Percentiles rank a stretch among this genome's conserved stretches.
phyloP scores from a whole-genome alignment of 179 eudicot genomes.

The Spergularia azorica region DNA sequence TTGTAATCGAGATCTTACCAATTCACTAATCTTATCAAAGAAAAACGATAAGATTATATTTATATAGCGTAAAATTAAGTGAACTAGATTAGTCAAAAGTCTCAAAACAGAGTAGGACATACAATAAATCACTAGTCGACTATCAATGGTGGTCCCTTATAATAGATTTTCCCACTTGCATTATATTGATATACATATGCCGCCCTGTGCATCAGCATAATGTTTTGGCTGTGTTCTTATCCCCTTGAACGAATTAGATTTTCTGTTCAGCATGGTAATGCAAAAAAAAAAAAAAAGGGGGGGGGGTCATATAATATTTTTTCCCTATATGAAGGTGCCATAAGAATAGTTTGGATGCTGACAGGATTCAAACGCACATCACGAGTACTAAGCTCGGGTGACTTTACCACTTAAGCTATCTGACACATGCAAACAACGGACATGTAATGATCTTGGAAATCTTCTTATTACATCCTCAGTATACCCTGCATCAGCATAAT shows the following conservation, averaged over 20 bases:
- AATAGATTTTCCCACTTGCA: background rate
- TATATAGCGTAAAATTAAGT: too few species aligned
- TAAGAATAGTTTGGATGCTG: too few species aligned
- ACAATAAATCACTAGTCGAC: too few species aligned
- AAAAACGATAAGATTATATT: too few species aligned
- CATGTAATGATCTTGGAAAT: background rate
- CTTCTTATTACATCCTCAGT: constrained; percentile 8
- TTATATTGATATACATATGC: background rate
- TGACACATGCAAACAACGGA: too few species aligned
- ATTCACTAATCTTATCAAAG: background rate
- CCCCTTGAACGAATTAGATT: background rate
- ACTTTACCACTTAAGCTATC: too few species aligned
- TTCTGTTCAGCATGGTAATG: background rate
- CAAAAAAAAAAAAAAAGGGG: background rate
- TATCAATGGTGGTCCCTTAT: too few species aligned
- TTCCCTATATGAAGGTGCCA: too few species aligned
- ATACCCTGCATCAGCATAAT: constrained; percentile 4
- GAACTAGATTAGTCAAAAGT: background rate
- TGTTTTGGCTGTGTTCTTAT: background rate
- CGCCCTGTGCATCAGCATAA: background rate
- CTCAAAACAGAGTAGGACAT: background rate
- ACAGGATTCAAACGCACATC: too few species aligned
- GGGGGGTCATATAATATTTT: background rate
- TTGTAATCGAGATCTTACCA: background rate
- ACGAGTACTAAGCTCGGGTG: too few species aligned